These are phyloP conservation scores for Saccharomycopsis sp. DNA, from an alignment of 805 yeast species.

Conservation along the genomic window DNA sequence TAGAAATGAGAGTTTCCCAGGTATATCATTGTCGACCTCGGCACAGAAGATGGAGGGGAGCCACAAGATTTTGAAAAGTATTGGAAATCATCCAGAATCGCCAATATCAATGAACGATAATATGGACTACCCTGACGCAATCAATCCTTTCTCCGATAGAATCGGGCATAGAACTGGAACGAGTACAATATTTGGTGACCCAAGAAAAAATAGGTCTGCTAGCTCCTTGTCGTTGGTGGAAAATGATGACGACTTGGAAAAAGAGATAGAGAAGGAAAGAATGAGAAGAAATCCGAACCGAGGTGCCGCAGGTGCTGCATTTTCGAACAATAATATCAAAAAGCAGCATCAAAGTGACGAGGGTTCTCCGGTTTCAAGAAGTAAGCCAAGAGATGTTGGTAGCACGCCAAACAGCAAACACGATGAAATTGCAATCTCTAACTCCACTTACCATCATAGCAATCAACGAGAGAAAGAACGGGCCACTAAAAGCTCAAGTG, in stretches of 20 bases:
- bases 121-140: neutral
- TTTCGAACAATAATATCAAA: neutral
- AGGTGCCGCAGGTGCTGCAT: neutral
- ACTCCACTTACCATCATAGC: too few species aligned
- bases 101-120: conserved; percentile 15
- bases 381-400: too few species aligned
- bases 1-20: conserved; percentile 3
- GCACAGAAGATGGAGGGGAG: neutral
- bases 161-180: neutral
- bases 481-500: conserved; percentile 1
- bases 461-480: too few species aligned
- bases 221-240: conserved; percentile 3
- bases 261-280: conserved; percentile 6
- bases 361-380: neutral
- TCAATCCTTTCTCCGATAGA: conserved; percentile 15
- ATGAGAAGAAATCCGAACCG: conserved; percentile 10
- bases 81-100: conserved; percentile 3
- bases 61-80: neutral
- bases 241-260: conserved; percentile 1
- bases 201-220: conserved; percentile 7
- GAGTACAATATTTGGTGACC: conserved; percentile 5
- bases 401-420: too few species aligned
- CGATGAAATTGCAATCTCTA: too few species aligned
- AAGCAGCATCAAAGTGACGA: neutral
- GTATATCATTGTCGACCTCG: neutral